Conservation (phyloP, 352 stramenopile genomes). For the Phytophthora pseudosyringae region DNA sequence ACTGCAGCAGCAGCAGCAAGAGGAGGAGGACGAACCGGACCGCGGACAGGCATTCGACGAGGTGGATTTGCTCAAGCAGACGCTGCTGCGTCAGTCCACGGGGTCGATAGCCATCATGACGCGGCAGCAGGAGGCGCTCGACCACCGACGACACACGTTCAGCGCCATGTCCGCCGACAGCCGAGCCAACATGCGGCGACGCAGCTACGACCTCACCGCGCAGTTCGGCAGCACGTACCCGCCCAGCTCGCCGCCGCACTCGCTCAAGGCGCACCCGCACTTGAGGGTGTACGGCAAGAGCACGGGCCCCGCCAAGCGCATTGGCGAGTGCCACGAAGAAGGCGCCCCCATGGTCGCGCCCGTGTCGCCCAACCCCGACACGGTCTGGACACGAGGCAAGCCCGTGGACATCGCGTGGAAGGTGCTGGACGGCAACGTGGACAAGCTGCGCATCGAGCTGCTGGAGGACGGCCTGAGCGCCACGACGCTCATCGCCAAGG, state of each 20-base stretch:
- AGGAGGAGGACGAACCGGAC: slow-evolving; percentile 5
- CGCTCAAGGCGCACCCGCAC: slow-evolving; percentile 49
- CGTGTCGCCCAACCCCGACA: slow-evolving; percentile 42
- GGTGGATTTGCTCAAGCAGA: slow-evolving; percentile 31
- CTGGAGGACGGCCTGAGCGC: slow-evolving; percentile 67
- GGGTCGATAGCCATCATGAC: slow-evolving; percentile 50
- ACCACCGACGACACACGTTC: slow-evolving; percentile 53
- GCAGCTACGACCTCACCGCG: slow-evolving; percentile 52
- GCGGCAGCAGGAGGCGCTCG: slow-evolving; percentile 45
- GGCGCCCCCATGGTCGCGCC: slow-evolving; percentile 53
- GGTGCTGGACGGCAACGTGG: slow-evolving; percentile 57
- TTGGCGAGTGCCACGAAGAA: slow-evolving; percentile 43
- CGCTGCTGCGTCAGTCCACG: slow-evolving; percentile 36
- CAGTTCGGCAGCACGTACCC: slow-evolving; percentile 39
- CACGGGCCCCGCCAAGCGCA: slow-evolving; percentile 15
- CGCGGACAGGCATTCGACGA: slow-evolving; percentile 23
- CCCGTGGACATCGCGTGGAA: slow-evolving; percentile 79
- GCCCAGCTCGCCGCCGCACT: slow-evolving; percentile 24
- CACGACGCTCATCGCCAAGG: slow-evolving; percentile 66
- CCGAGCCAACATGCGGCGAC: slow-evolving; percentile 50
- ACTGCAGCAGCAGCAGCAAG: slow-evolving; percentile 6
- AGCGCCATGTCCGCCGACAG: slow-evolving; percentile 48
- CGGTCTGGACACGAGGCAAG: slow-evolving; percentile 78
- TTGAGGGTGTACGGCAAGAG: slow-evolving; percentile 62
- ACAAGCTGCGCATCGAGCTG: slow-evolving; percentile 71